Conservation (phyloP, 2,329 filamentous ascomycete species). For the Uncinocarpus reesii region DNA sequence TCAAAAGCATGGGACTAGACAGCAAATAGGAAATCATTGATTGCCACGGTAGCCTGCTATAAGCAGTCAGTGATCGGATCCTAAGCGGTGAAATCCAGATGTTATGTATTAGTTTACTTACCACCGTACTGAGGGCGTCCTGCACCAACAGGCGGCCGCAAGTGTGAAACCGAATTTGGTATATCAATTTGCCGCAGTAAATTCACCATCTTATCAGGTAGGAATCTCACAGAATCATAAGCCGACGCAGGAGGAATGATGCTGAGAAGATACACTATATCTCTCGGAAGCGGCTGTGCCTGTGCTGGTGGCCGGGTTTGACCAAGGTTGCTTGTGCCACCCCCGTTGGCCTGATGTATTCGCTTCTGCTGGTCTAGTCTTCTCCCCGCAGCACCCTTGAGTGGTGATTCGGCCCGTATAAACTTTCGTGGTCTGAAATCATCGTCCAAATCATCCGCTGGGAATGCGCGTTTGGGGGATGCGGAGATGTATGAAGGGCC, state of each 20-base stretch:
- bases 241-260: slow-evolving; percentile 63
- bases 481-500: slow-evolving; percentile 25
- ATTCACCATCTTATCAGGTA: slow-evolving; percentile 58
- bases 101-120: slow-evolving; percentile 19
- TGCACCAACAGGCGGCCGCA: slow-evolving; percentile 25
- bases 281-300: slow-evolving; percentile 61
- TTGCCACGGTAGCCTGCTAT: slow-evolving; percentile 1
- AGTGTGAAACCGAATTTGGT: slow-evolving; percentile 43
- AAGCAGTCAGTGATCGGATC: not conserved
- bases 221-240: slow-evolving; percentile 63
- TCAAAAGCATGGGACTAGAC: no score
- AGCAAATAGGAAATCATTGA: no score
- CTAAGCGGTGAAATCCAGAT: not conserved
- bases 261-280: slow-evolving; percentile 52
- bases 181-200: slow-evolving; percentile 60
- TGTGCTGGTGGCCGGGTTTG: slow-evolving; percentile 44
- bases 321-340: slow-evolving; percentile 17
- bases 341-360: slow-evolving; percentile 29
- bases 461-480: slow-evolving; percentile 49
- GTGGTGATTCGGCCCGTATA: slow-evolving; percentile 75
- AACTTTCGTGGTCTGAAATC: slow-evolving; percentile 75
- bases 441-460: slow-evolving; percentile 59
- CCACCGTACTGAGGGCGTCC: slow-evolving; percentile 27
- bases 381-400: slow-evolving; percentile 81
- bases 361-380: slow-evolving; percentile 65